A percentile compares a stretch with the other conserved stretches of the same genome.
Conservation (phyloP, 2,329 filamentous ascomycete genomes). For the Exserohilum rostratum region DNA sequence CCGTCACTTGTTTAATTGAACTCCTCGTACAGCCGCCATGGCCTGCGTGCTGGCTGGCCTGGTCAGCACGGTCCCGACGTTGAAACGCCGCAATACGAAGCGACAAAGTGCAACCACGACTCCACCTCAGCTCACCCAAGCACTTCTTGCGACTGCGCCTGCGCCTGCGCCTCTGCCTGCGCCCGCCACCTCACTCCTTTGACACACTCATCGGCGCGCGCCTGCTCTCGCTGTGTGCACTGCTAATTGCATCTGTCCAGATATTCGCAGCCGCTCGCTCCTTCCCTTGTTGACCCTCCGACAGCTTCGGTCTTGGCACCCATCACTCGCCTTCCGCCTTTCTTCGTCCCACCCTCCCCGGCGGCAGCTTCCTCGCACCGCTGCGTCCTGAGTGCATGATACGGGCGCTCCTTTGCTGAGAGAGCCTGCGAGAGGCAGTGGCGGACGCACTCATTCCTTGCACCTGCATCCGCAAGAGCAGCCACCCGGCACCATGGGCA, state of each 20-base stretch:
- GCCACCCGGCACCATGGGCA: slow-evolving; percentile 31
- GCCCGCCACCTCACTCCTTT: slow-evolving; percentile 7
- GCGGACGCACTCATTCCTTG: slow-evolving; percentile 18
- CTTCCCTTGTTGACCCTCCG: slow-evolving; percentile 3
- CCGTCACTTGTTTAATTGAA: slow-evolving; percentile 7
- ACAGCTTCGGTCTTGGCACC: not conserved
- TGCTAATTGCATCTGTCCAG: slow-evolving; percentile 9
- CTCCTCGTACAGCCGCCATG: not conserved
- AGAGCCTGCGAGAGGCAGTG: slow-evolving; percentile 27
- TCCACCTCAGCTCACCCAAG: slow-evolving; percentile 10
- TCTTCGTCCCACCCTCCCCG: slow-evolving; percentile 1
- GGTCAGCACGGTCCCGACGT: slow-evolving; percentile 8
- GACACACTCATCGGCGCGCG: slow-evolving; percentile 4
- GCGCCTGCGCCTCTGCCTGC: not conserved
- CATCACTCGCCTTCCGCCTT: not conserved
- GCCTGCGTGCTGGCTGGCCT: not conserved
- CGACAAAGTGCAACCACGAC: slow-evolving; percentile 1
- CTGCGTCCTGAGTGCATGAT: slow-evolving; percentile 24
- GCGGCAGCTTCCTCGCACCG: slow-evolving; percentile 9
- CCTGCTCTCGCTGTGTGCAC: not conserved
- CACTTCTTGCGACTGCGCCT: not conserved
- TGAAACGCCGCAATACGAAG: slow-evolving; percentile 20
- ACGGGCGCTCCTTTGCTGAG: slow-evolving; percentile 13
- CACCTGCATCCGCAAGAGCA: not conserved
- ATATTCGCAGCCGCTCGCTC: slow-evolving; percentile 10